These are phyloP conservation scores for Candida fluviatilis DNA, from an alignment of 805 yeast species.

Conservation along the genomic window DNA sequence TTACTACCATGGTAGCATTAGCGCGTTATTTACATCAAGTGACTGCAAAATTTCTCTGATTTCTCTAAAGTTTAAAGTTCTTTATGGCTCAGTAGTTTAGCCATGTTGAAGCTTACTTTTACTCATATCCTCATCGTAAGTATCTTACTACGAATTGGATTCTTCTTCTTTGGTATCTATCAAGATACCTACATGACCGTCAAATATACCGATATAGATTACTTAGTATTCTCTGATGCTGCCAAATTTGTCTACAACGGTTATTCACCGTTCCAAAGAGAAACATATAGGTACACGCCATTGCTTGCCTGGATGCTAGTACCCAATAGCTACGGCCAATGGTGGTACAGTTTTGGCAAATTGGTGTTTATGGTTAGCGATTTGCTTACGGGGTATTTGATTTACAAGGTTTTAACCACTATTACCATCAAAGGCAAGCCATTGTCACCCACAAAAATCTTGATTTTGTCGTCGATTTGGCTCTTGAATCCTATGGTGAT, in stretches of 20 bases:
- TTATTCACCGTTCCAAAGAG: slow-evolving; percentile 73
- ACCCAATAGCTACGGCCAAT: slow-evolving; percentile 53
- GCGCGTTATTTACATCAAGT: too few species aligned
- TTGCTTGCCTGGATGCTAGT: slow-evolving; percentile 75
- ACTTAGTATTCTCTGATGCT: slow-evolving; percentile 91
- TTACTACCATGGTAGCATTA: too few species aligned
- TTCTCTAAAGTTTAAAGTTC: too few species aligned
- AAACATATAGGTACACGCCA: slow-evolving; percentile 93
- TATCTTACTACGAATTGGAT: slow-evolving; percentile 47
- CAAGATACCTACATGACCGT: slow-evolving; percentile 80
- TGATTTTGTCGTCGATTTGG: slow-evolving; percentile 64
- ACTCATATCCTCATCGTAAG: slow-evolving; percentile 12
- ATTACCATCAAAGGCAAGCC: slow-evolving; percentile 8
- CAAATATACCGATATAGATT: slow-evolving; percentile 92
- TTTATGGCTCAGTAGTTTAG: too few species aligned
- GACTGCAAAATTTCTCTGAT: too few species aligned
- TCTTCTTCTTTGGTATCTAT: slow-evolving; percentile 75
- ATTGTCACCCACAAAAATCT: slow-evolving; percentile 19
- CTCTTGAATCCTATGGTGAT: slow-evolving; percentile 91
- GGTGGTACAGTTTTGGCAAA: slow-evolving; percentile 67
- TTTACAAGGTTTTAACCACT: slow-evolving; percentile 36
- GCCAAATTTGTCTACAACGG: slow-evolving; percentile 60
- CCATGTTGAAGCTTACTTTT: slow-evolving; percentile 6
- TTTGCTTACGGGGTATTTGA: slow-evolving; percentile 69
- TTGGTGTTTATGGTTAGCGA: slow-evolving; percentile 73